These are phyloP conservation scores for Colletotrichum orchidophilum DNA, from an alignment of 2,329 filamentous ascomycete species.

Conservation along the genomic window DNA sequence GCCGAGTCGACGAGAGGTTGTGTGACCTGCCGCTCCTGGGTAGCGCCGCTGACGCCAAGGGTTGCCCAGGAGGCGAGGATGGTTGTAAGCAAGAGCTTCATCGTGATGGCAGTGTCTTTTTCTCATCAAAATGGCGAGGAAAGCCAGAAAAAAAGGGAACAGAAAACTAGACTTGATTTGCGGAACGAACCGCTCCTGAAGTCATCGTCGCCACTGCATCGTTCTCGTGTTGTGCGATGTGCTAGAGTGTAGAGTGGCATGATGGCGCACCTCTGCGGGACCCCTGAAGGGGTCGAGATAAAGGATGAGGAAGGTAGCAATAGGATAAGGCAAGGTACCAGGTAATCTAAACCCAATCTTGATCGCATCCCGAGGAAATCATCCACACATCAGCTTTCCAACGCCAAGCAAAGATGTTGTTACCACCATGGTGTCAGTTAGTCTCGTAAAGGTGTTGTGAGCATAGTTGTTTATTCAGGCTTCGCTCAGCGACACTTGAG, in stretches of 20 bases:
- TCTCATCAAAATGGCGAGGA: background rate
- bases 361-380: background rate
- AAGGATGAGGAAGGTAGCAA: constrained; percentile 28
- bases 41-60: background rate
- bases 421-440: background rate
- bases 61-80: background rate
- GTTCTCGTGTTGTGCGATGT: background rate
- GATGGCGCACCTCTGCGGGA: background rate
- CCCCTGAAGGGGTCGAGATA: background rate
- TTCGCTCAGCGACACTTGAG: background rate
- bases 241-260: background rate
- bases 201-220: background rate
- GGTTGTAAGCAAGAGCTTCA: constrained; percentile 1
- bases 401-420: background rate
- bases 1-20: constrained; percentile 13
- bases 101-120: background rate
- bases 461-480: background rate
- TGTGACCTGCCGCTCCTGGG: background rate
- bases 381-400: background rate
- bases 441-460: background rate
- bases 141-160: too few relatives aligned
- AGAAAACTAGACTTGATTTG: background rate
- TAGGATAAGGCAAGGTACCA: too few relatives aligned
- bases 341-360: constrained; percentile 16
- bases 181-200: background rate